These are phyloP conservation scores for Parachlorella kessleri DNA, from an alignment of 139 green algal genomes.

Conservation along the genomic window DNA sequence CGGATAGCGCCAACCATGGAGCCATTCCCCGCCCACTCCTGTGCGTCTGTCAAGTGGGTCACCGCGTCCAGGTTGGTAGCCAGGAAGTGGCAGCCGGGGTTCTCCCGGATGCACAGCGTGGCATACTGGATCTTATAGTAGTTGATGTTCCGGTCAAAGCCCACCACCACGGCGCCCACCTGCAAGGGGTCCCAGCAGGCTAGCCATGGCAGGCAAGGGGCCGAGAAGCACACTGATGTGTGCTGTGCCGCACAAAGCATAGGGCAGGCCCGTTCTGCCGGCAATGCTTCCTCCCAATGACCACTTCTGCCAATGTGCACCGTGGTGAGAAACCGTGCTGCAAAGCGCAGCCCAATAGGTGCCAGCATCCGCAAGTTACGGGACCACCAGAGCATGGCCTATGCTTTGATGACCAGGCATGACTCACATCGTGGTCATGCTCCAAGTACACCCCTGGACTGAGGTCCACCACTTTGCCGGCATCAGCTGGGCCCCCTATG, in stretches of 20 bases:
- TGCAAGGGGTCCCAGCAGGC: too few relatives aligned
- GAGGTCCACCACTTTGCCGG: conserved; percentile 85
- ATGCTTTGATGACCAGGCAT: too few relatives aligned
- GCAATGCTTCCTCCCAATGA: too few relatives aligned
- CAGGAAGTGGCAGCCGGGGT: conserved; percentile 98
- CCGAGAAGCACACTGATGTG: too few relatives aligned
- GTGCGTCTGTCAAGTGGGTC: conserved; percentile 97
- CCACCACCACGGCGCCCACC: conserved; percentile 96
- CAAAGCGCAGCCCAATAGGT: too few relatives aligned
- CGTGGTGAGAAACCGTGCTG: too few relatives aligned
- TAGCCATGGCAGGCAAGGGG: too few relatives aligned
- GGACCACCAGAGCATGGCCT: too few relatives aligned
- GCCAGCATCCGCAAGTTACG: too few relatives aligned
- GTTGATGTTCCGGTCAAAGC: conserved; percentile 99
- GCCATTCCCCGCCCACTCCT: conserved; percentile 97
- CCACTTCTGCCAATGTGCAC: too few relatives aligned
- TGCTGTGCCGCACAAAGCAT: too few relatives aligned
- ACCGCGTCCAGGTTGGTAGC: conserved; percentile 98
- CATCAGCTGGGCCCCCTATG: conserved; percentile 92
- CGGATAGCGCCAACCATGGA: conserved; percentile 97
- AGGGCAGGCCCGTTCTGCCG: too few relatives aligned
- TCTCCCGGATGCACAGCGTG: conserved; percentile 98
- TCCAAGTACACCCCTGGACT: conserved; percentile 83
- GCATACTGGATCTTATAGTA: conserved; percentile 99
- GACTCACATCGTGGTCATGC: conserved; percentile 88